Percentiles rank a stretch among this genome's conserved stretches.
These are phyloP conservation scores for Rhodosporidiobolus odoratus DNA, from an alignment of 768 basidiomycete species.

Conservation along the genomic window DNA sequence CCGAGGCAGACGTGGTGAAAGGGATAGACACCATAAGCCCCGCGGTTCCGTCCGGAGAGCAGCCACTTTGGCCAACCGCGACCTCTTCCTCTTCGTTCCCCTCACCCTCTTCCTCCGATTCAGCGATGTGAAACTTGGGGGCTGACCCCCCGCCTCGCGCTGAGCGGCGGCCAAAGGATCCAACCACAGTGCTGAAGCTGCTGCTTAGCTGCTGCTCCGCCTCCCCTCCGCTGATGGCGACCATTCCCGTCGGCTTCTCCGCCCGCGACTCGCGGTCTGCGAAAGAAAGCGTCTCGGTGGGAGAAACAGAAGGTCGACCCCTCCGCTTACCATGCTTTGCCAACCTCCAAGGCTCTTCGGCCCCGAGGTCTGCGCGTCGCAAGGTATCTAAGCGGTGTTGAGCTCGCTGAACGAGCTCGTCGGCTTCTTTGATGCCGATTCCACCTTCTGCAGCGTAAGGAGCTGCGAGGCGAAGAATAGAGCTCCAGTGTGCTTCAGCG, in stretches of 20 bases:
- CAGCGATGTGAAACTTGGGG: conserved; percentile 15
- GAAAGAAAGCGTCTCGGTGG: neutral
- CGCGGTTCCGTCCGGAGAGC: too few species aligned
- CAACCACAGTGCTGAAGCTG: neutral
- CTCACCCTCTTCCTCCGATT: neutral
- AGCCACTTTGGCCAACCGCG: neutral
- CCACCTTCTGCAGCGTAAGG: neutral
- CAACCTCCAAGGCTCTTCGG: conserved; percentile 18
- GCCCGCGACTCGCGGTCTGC: neutral
- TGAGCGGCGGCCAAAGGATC: conserved; percentile 2
- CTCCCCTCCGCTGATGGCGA: neutral
- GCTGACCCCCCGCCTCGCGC: neutral
- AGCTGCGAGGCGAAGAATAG: conserved; percentile 6
- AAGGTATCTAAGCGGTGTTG: conserved; percentile 11
- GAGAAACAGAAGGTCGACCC: neutral
- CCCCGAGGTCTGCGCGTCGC: neutral
- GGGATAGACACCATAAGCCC: neutral
- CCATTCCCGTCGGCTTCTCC: neutral
- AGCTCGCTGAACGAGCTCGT: conserved; percentile 27
- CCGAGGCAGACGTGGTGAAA: neutral
- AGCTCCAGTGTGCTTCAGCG: conserved; percentile 12
- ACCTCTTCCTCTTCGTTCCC: neutral
- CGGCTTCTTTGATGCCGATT: conserved; percentile 30
- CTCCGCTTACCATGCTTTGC: conserved; percentile 9
- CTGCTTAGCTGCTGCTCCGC: too few species aligned